Evolutionary conservation across 345 rosid genomes (phyloP), one percentile per base, ranked within the genome.

Genomic region (Syzygium oleosum): DNA sequence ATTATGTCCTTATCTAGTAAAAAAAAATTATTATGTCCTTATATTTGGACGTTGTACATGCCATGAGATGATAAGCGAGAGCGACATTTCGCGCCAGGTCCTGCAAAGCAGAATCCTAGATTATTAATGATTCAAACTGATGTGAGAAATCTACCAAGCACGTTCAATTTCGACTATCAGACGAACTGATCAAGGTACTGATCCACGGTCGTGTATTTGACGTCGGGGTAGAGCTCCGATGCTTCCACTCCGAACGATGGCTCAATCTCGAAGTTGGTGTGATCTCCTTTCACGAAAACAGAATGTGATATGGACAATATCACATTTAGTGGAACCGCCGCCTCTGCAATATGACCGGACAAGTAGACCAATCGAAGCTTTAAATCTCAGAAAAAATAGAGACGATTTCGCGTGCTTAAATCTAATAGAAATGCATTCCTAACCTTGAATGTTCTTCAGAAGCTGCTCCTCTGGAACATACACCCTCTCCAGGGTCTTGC

Each of bases 211-310:
- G 51, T 65, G 87, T 88, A 88, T 54, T 88, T 88, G 25, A 88
- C 84, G 9, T 53, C 51, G 1, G 89, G 86, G 68, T 88, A 84
- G 52, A 84, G 87, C 84, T 52, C 73, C 10, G 84, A 84, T 3
- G 89, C 89, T 86, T 87, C 89, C 17, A 88, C 89, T 34, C 86
- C 86, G 12, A 84, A 63, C 2, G 73, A 84, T 13, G 84, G 53
- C 54, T 88, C 87, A 51, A 88, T 84, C 38, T 65, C 73, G 12
- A 84, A 88, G 87, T 88, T 88, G 19, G 89, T 65, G 4, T 88
- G 89, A 17, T 84, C 84, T 29, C 89, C 89, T 22, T 61, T 63
- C 53, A 88, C 87, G 5, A 52, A 52, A 4, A 65, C 6, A 13
- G 87, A 63, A 85, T 88, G 89, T 6, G 25, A 14, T 27, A 84